Percentiles rank a stretch among this genome's conserved stretches.
These are phyloP conservation scores for Staphylotrichum longicolle DNA, from an alignment of 495 filamentous ascomycete species.

Conservation along the genomic window DNA sequence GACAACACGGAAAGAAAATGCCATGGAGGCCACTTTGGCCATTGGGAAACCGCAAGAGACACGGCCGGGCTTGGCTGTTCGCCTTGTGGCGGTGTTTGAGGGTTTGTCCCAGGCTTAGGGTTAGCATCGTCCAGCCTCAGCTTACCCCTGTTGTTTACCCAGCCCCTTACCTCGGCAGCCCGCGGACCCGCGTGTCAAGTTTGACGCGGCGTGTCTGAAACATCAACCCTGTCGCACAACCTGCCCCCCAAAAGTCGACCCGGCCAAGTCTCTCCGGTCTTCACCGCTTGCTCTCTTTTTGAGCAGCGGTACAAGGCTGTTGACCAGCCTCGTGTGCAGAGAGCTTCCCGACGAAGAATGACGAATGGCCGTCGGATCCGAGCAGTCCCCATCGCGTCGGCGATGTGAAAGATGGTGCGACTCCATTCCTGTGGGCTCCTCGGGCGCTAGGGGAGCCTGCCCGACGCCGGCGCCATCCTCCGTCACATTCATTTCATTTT, in stretches of 20 bases:
- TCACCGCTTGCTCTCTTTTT: not conserved
- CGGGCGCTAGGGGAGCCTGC: slow-evolving; percentile 6
- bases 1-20: too few relatives aligned
- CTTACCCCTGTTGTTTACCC: slow-evolving; percentile 21
- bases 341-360: too few relatives aligned
- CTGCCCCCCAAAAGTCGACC: slow-evolving; percentile 7
- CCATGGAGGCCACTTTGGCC: too few relatives aligned
- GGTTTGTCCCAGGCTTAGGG: not conserved
- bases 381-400: slow-evolving; percentile 3
- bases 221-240: slow-evolving; percentile 9
- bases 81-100: too few relatives aligned
- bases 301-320: not conserved
- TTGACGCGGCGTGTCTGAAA: slow-evolving; percentile 17
- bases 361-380: not conserved
- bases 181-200: slow-evolving; percentile 22
- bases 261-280: not conserved
- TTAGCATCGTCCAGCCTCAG: not conserved
- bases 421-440: not conserved
- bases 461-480: slow-evolving; percentile 8
- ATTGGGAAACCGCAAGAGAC: too few relatives aligned
- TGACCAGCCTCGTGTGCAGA: slow-evolving; percentile 6
- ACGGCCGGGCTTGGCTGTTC: too few relatives aligned
- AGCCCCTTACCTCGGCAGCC: slow-evolving; percentile 14
- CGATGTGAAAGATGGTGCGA: slow-evolving; percentile 2
- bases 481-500: not conserved